Evolutionary conservation across 257 asterid genomes (phyloP).

Genomic region (Solanum commersonii): DNA sequence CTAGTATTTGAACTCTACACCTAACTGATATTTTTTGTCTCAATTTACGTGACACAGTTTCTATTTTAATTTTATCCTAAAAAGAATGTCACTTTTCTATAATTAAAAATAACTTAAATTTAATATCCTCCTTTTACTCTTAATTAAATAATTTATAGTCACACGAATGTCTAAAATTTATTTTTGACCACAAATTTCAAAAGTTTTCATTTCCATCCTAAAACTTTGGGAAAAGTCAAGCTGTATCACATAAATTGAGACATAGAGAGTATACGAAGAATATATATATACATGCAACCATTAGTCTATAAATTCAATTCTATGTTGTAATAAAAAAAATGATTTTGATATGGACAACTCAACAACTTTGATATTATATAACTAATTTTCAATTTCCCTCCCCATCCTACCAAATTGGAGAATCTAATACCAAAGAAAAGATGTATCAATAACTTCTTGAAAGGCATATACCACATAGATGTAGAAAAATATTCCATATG

Average conservation of each 20-base stretch:
- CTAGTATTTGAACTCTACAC: neutral
- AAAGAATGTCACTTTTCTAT: neutral
- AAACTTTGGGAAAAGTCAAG: too few species aligned
- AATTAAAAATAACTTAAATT: neutral
- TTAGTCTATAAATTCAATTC: neutral
- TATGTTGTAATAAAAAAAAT: neutral
- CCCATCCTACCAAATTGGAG: slow-evolving; percentile 12
- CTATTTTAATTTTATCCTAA: too few species aligned
- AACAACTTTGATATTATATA: neutral
- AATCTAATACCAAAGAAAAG: slow-evolving; percentile 17
- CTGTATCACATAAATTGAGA: neutral
- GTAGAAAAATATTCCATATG: slow-evolving; percentile 5
- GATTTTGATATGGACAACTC: neutral
- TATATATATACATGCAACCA: neutral
- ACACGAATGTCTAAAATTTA: too few species aligned
- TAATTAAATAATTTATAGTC: too few species aligned
- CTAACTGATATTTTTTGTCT: neutral
- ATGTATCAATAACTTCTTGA: neutral
- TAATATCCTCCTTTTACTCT: too few species aligned
- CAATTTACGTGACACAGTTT: neutral
- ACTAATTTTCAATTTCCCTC: neutral
- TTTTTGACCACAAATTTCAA: too few species aligned
- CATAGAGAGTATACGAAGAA: neutral
- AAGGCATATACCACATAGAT: slow-evolving; percentile 6
- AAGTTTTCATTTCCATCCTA: too few species aligned